phyloP scores from a whole-genome alignment of 345 rosid species.

The Linum usitatissimum region DNA sequence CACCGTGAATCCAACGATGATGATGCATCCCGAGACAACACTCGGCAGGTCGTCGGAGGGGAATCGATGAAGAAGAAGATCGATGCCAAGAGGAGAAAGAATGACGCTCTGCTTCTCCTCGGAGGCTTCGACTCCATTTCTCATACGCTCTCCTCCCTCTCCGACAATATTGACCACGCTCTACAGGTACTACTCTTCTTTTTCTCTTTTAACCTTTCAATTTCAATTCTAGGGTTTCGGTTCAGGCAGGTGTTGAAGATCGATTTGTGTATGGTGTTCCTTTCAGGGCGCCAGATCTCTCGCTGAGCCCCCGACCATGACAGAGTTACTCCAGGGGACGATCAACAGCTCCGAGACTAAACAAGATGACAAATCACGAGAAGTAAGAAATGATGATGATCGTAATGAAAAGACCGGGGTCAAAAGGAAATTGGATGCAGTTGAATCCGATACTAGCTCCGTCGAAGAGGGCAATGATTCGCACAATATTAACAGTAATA shows the following conservation, averaged over 20 bases:
- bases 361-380: slow-evolving; percentile 15
- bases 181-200: slow-evolving; percentile 46
- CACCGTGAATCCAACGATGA: neutral
- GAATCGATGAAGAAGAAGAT: slow-evolving; percentile 21
- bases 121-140: slow-evolving; percentile 83
- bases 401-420: slow-evolving; percentile 24
- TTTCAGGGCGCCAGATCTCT: slow-evolving; percentile 71
- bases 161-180: slow-evolving; percentile 65
- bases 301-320: slow-evolving; percentile 69
- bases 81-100: slow-evolving; percentile 48
- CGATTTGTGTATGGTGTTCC: slow-evolving; percentile 4
- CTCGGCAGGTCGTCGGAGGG: neutral
- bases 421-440: slow-evolving; percentile 61
- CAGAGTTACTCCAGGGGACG: slow-evolving; percentile 49
- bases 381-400: slow-evolving; percentile 16
- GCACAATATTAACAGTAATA: slow-evolving; percentile 28
- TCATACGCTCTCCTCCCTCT: slow-evolving; percentile 65
- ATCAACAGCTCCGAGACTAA: slow-evolving; percentile 25
- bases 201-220: neutral
- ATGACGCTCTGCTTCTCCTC: slow-evolving; percentile 68
- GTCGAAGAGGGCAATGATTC: slow-evolving; percentile 24
- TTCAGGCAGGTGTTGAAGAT: neutral
- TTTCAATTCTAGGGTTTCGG: neutral
- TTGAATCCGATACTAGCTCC: slow-evolving; percentile 13
- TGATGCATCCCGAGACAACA: no score